phyloP scores from a whole-genome alignment of 768 basidiomycete genomes.

The Russula brevipes region DNA sequence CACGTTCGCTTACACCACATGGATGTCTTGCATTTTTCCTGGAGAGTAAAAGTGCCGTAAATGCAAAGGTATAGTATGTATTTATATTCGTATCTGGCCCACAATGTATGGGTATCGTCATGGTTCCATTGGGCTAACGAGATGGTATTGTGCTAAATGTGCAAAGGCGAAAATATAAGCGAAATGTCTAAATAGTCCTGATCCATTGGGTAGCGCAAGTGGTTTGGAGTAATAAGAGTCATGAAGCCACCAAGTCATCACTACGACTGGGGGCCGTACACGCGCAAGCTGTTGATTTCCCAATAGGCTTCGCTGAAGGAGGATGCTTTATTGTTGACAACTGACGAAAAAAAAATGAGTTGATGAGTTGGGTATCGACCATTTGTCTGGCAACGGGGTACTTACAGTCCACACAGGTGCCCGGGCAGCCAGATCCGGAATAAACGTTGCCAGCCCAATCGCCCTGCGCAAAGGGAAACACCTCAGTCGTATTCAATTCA shows the following conservation, averaged over 20 bases:
- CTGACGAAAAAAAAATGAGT: slow-evolving; percentile 31
- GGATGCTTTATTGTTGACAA: slow-evolving; percentile 53
- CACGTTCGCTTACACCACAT: too few species aligned
- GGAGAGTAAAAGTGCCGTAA: too few species aligned
- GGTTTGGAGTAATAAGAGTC: neutral
- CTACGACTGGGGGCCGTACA: slow-evolving; percentile 40
- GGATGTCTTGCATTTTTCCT: too few species aligned
- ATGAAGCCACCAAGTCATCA: neutral
- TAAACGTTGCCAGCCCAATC: slow-evolving; percentile 20
- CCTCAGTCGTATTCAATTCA: neutral
- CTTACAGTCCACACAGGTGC: slow-evolving; percentile 46
- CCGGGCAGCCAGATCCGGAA: slow-evolving; percentile 33
- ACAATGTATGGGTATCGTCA: too few species aligned
- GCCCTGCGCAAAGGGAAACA: slow-evolving; percentile 9
- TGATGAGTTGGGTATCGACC: neutral
- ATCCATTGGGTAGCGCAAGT: slow-evolving; percentile 23
- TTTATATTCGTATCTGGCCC: too few species aligned
- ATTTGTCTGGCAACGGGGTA: slow-evolving; percentile 2
- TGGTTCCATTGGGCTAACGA: neutral
- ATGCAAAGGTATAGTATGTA: too few species aligned
- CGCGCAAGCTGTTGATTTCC: slow-evolving; percentile 56
- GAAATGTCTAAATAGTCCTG: neutral
- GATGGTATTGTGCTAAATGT: neutral
- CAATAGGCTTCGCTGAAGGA: slow-evolving; percentile 63
- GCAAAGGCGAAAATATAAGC: neutral